Evolutionary conservation across 192 early-diverging fungal genomes (phyloP), one percentile per base, ranked within the genome.

Genomic region (Neocallimastix lanati): DNA sequence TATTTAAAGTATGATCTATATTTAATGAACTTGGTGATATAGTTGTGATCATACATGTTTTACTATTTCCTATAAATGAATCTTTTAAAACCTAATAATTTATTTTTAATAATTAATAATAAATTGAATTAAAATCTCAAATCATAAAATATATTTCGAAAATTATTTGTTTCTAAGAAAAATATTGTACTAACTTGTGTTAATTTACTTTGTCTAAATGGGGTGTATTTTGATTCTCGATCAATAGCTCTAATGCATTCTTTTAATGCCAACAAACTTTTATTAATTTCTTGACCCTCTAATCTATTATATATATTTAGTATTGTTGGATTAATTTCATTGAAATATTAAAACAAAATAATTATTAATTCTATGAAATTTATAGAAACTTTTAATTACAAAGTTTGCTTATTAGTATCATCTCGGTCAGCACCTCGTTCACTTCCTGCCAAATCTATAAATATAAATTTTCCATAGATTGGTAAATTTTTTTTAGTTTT

Each of bases 271-370:
- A 99, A 85, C 81, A 99, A 87, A 83, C 94, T 95, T 86, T 98
- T 98, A 88, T 99, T 99, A 87, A 99, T 99, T 86, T 99, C 96
- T 4, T 96, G 94, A 21, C 96, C 98, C 82, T 99, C 97, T 94
- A 96, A 95, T 83, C 95, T 91, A 83, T n/a, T n/a, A n/a, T n/a
- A n/a, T n/a, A n/a, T n/a, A n/a, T n/a, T n/a, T n/a, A n/a, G n/a
- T n/a, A n/a, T n/a, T n/a, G n/a, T n/a, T n/a, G n/a, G n/a, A n/a
- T n/a, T n/a, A n/a, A n/a, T n/a, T n/a, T n/a, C n/a, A n/a, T n/a
- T n/a, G n/a, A n/a, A n/a, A n/a, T n/a, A n/a, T n/a, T n/a, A n/a
- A n/a, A n/a, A n/a, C n/a, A n/a, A n/a, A n/a, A n/a, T n/a, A n/a
- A n/a, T n/a, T n/a, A n/a, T n/a, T n/a, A n/a, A n/a, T n/a, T n/a